Base-by-base conservation (phyloP, 768 basidiomycete genomes). In the Termitomyces sp. region DNA sequence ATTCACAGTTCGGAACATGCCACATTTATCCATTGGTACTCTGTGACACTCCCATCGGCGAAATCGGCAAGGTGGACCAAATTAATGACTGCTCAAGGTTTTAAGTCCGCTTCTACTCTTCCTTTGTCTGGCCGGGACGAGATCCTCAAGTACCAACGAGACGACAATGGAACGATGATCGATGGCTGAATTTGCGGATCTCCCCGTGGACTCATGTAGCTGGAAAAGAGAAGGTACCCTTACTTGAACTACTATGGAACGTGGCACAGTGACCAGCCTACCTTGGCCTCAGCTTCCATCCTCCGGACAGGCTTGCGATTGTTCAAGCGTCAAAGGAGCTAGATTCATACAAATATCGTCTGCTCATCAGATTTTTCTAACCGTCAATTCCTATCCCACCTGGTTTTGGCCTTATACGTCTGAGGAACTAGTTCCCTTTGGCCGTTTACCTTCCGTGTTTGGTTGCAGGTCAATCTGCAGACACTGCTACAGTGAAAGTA, bases 121-220 rank as follows among this genome's bases (percentile, higher is more conserved):
- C 43, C 67, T 66, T 68, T 68, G 65, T 68, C 67, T 68, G 50
- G 34, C 54, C 42, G 36, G 60, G 57, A 54, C 48, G 60, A 48
- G 43, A 29, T 57, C 48, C 46, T 38, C 53, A 34, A 47, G 40
- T 25, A 25, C 25, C 55, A 51, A 42, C 34, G 38, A 25, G 25
- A 45, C 48, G 32, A 61, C 61, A 66, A 61, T 55, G 60, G 61
- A 66, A 53, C 31, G 42, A 48, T 56, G 61, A 59, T 61, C 56
- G 54, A 56, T 59, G 59, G 54, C 15, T 59, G 25, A 15, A 40
- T 42, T n/a, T 47, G 60, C 67, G 65, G 67, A 65, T 66, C 62
- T 65, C 63, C 25, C 65, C 67, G 67, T 31, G 55, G 48, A 63
- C 54, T 64, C 60, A 52, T 43, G 62, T 50, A 52, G 20, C 38